Evolutionary conservation across 2,329 filamentous ascomycete species (phyloP).

Genomic region (Lomentospora prolificans): DNA sequence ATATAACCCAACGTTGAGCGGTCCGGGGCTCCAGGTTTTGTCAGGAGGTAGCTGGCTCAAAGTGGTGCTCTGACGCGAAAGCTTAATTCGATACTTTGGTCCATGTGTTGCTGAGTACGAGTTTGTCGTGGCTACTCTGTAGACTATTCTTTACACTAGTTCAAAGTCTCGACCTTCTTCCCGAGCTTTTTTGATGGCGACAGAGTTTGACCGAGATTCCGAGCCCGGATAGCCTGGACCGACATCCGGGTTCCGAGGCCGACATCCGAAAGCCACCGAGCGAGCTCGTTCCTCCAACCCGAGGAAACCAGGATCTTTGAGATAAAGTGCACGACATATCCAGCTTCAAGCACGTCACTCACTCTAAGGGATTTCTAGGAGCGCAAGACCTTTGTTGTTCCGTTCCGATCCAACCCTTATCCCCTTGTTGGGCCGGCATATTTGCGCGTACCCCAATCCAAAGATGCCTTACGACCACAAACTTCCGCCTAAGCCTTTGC

Average conservation of each 20-base stretch:
- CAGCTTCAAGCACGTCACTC: background rate
- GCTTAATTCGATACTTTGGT: no score
- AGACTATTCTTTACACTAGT: no score
- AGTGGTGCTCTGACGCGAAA: no score
- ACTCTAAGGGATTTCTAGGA: no score
- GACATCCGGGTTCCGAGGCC: background rate
- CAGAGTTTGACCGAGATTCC: background rate
- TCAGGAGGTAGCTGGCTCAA: no score
- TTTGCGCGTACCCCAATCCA: background rate
- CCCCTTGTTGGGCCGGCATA: background rate
- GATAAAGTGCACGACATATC: background rate
- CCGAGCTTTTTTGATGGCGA: background rate
- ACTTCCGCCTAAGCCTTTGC: constrained; percentile 15
- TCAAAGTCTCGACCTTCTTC: no score
- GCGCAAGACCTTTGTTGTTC: no score
- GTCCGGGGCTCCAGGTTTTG: no score
- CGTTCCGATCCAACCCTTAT: no score
- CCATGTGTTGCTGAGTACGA: no score
- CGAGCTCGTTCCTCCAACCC: background rate
- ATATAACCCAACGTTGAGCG: no score
- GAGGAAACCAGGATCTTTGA: background rate
- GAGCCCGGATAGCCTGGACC: background rate
- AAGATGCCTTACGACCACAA: constrained; percentile 5
- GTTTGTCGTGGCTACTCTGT: no score
- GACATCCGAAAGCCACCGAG: background rate